Evolutionary conservation across 2,329 filamentous ascomycete species (phyloP).

Genomic region (Fusarium nisikadoi): DNA sequence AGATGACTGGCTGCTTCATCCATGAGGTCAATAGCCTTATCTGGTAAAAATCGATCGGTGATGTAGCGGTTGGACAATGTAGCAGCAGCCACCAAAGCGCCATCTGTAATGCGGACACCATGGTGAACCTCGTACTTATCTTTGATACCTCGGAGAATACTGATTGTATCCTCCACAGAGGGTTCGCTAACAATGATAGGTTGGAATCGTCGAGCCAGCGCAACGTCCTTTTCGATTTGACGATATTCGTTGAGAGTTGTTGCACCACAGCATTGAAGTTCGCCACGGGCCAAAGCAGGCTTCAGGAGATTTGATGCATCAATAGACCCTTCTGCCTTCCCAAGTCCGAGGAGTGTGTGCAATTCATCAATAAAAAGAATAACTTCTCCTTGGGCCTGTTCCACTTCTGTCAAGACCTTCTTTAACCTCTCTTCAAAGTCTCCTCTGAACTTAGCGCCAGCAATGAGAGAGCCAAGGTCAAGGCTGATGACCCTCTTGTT

Average conservation of each 20-base stretch:
- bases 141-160: conserved; percentile 95
- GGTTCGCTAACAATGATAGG: conserved; percentile 95
- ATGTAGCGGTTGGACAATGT: conserved; percentile 96
- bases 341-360: conserved; percentile 89
- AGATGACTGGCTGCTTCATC: conserved; percentile 94
- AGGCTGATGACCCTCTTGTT: conserved; percentile 89
- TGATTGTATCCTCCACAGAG: conserved; percentile 90
- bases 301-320: conserved; percentile 96
- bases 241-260: conserved; percentile 94
- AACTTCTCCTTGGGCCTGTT: conserved; percentile 87
- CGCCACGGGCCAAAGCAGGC: conserved; percentile 89
- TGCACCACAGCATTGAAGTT: conserved; percentile 94
- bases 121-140: conserved; percentile 98
- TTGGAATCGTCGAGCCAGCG: conserved; percentile 90
- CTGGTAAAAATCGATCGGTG: conserved; percentile 92
- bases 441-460: conserved; percentile 93
- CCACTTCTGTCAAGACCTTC: conserved; percentile 88
- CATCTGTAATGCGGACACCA: conserved; percentile 93
- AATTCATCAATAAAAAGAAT: conserved; percentile 97
- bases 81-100: conserved; percentile 89
- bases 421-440: conserved; percentile 97
- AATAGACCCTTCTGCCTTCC: conserved; percentile 95
- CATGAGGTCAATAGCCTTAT: conserved; percentile 97
- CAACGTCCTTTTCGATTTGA: conserved; percentile 94
- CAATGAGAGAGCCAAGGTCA: conserved; percentile 92